Evolutionary conservation across 176 grass and related monocot species (phyloP).

Genomic region (Rhipidocladum racemiflorum): DNA sequence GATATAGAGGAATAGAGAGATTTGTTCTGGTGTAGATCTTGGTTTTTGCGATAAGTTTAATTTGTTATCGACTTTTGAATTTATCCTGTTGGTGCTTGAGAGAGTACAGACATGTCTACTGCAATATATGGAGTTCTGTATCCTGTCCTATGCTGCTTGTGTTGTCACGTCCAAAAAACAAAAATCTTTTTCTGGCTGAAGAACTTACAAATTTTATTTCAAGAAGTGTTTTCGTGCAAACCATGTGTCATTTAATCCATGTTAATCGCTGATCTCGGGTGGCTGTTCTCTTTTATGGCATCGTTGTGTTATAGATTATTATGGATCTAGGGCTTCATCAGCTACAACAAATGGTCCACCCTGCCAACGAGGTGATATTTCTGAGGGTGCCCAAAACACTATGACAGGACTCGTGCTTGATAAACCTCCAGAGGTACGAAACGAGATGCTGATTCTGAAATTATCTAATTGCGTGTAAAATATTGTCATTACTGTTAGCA

Average conservation of each 20-base stretch:
- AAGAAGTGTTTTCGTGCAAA: neutral
- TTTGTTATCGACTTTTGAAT: neutral
- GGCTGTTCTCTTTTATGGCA: neutral
- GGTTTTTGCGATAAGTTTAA: neutral
- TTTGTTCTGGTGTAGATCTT: neutral
- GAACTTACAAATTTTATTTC: neutral
- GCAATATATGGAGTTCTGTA: neutral
- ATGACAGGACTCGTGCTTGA: neutral
- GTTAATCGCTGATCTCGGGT: neutral
- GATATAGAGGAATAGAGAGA: neutral
- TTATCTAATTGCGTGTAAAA: neutral
- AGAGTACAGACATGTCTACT: neutral
- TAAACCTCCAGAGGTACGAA: conserved; percentile 18
- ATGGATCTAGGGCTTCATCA: conserved; percentile 1
- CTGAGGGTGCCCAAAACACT: neutral
- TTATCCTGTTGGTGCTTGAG: neutral
- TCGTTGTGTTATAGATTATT: neutral
- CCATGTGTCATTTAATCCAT: neutral
- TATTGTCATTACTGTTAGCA: neutral
- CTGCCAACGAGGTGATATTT: neutral
- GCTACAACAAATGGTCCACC: neutral
- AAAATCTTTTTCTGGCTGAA: neutral
- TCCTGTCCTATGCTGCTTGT: neutral
- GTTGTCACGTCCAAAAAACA: neutral
- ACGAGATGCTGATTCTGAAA: neutral